A percentile compares a stretch with the other conserved stretches of the same genome.
Conservation (phyloP, 139 green algal genomes). For the Chlamydomonas incerta region DNA sequence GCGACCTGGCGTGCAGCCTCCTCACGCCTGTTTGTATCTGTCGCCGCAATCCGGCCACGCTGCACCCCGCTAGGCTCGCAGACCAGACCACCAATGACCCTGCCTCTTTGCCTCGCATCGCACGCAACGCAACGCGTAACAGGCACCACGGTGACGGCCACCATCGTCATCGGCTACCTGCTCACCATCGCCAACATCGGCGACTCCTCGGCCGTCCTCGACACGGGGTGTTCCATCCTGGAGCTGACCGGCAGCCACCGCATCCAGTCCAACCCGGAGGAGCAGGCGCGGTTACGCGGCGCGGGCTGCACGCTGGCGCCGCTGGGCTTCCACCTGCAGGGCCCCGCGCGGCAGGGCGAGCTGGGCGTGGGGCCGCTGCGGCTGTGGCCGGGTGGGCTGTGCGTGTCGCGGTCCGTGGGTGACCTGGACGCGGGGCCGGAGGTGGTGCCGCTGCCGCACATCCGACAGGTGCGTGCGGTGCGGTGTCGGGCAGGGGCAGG, state of each 20-base stretch:
- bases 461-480: slow-evolving; percentile 73
- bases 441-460: slow-evolving; percentile 87
- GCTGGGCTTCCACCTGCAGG: slow-evolving; percentile 74
- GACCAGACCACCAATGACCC: too few species aligned
- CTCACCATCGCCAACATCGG: slow-evolving; percentile 90
- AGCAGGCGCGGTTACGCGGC: slow-evolving; percentile 67
- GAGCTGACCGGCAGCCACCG: slow-evolving; percentile 61
- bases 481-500: not conserved
- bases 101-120: too few species aligned
- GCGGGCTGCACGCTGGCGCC: slow-evolving; percentile 70
- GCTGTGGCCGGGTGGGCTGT: slow-evolving; percentile 93
- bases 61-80: too few species aligned
- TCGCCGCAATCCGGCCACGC: too few species aligned
- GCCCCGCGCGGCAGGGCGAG: slow-evolving; percentile 67
- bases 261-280: slow-evolving; percentile 60
- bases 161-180: slow-evolving; percentile 73
- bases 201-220: slow-evolving; percentile 86
- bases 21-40: too few species aligned
- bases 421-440: slow-evolving; percentile 88
- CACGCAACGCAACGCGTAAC: too few species aligned
- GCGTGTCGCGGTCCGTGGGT: slow-evolving; percentile 86
- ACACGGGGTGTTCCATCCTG: slow-evolving; percentile 71
- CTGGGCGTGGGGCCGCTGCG: slow-evolving; percentile 88
- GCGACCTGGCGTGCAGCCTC: too few species aligned
- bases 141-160: slow-evolving; percentile 70